phyloP scores from a whole-genome alignment of 1,284 basidiomycete genomes.

The Tilletia caries region DNA sequence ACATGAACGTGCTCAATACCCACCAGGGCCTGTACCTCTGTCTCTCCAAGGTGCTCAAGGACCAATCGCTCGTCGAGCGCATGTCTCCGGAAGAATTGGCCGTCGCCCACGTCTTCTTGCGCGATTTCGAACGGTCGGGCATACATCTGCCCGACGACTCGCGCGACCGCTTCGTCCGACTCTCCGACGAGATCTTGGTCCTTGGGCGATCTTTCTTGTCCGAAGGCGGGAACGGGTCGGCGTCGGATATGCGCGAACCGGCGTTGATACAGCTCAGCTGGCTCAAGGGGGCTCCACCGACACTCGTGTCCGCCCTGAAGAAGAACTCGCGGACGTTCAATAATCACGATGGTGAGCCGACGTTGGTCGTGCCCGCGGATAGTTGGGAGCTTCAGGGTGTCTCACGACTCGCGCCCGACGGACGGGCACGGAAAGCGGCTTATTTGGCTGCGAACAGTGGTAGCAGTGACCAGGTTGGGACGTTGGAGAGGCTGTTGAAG shows the following conservation, averaged over 20 bases:
- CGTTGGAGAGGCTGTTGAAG: slow-evolving; percentile 43
- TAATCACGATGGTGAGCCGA: slow-evolving; percentile 2
- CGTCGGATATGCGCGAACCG: not conserved
- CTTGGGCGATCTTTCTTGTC: slow-evolving; percentile 81
- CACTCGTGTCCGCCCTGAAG: not conserved
- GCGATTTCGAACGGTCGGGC: slow-evolving; percentile 95
- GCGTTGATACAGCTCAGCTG: slow-evolving; percentile 3
- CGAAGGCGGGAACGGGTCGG: slow-evolving; percentile 2
- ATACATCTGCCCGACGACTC: slow-evolving; percentile 78
- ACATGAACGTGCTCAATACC: slow-evolving; percentile 96
- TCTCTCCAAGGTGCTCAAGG: slow-evolving; percentile 59
- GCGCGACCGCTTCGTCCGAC: slow-evolving; percentile 76
- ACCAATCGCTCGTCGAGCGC: slow-evolving; percentile 40
- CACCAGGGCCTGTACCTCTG: slow-evolving; percentile 75
- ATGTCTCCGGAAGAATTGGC: slow-evolving; percentile 53
- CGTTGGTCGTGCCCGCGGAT: slow-evolving; percentile 1
- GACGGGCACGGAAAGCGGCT: slow-evolving; percentile 73
- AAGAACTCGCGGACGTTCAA: not conserved
- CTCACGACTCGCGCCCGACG: slow-evolving; percentile 61
- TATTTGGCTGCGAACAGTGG: slow-evolving; percentile 58
- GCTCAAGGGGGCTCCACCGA: not conserved
- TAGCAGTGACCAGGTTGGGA: slow-evolving; percentile 32
- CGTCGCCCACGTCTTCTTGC: slow-evolving; percentile 87
- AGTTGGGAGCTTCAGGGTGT: slow-evolving; percentile 8
- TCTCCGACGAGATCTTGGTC: slow-evolving; percentile 87